Base-by-base conservation (phyloP, 2,329 filamentous ascomycete species). In the Venturia oleaginea region DNA sequence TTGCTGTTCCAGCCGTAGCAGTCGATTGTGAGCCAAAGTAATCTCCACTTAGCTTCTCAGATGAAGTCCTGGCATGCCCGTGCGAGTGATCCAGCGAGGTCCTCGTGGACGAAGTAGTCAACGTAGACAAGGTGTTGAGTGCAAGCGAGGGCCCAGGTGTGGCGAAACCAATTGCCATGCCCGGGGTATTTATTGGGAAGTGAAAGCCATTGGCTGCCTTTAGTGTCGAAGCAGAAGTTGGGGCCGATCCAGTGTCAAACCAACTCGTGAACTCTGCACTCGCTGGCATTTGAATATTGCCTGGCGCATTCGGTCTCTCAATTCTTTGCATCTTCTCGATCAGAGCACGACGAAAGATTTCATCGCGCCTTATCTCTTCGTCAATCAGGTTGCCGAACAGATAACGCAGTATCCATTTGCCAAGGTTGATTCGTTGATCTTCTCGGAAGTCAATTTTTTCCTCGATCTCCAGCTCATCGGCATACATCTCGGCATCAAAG, bases 401-500 rank as follows among this genome's bases (percentile, higher is more conserved):
- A 75, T 97, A 96, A 40, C 94, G 86, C 66, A 99, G 78, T 57
- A 97, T 86, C 94, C 94, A 99, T 80, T 96, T 96, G 10, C 94
- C 94, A 57, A 97, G 85, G 71, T 96, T 97, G 75, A 97, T 90
- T 78, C 94, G 86, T 77, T 97, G 93, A 70, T 99, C 94, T 70
- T 97, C 93, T 65, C 89, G 83, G 72, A 96, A 96, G 15, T 92
- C 88, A 22, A 89, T 80, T n/a, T 84, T 80, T 67, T 91, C 87
- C 13, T 89, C 83, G 64, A 93, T 70, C 48, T 86, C 81, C 42
- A 95, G 79, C 76, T 97, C 92, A 73, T 99, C 94, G 0, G 92
- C 93, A 73, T 99, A 99, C 75, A 96, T 89, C 72, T 99, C 94
- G 19, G 92, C 94, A 76, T 99, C 94, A 70, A 99, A 99, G 74